Conservation (phyloP, 257 asterid species). For the Nicotiana tabacum region DNA sequence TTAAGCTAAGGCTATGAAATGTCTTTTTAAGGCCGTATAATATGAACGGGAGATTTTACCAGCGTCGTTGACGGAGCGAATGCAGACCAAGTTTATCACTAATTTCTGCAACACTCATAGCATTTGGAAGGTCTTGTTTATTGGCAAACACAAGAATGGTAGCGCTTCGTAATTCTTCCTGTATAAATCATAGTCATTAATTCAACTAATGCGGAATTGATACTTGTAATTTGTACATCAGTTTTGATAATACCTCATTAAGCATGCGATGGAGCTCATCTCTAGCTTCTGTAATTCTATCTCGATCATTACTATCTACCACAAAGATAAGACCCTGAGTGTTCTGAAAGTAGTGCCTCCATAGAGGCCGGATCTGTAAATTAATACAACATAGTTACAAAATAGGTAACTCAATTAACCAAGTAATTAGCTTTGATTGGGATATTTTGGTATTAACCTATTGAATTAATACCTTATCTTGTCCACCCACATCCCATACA, state of each 20-base stretch:
- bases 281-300: conserved; percentile 39
- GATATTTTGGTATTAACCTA: neutral
- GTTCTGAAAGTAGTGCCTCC: conserved; percentile 48
- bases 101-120: conserved; percentile 38
- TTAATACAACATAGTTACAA: neutral
- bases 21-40: no score
- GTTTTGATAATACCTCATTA: conserved; percentile 18
- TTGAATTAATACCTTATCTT: conserved; percentile 33
- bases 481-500: conserved; percentile 55
- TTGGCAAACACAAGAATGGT: conserved; percentile 40
- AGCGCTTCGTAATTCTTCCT: conserved; percentile 39
- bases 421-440: neutral
- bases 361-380: conserved; percentile 37
- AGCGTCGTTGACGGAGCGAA: conserved; percentile 33
- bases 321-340: conserved; percentile 47
- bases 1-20: no score
- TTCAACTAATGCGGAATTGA: neutral
- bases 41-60: conserved; percentile 16
- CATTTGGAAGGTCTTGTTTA: conserved; percentile 46
- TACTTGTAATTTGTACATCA: neutral
- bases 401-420: neutral
- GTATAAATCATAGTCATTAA: neutral
- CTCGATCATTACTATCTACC: conserved; percentile 43
- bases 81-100: conserved; percentile 41
- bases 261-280: conserved; percentile 49